Conservation (phyloP, 75 land plant species). For the Selaginella tamariscina region DNA sequence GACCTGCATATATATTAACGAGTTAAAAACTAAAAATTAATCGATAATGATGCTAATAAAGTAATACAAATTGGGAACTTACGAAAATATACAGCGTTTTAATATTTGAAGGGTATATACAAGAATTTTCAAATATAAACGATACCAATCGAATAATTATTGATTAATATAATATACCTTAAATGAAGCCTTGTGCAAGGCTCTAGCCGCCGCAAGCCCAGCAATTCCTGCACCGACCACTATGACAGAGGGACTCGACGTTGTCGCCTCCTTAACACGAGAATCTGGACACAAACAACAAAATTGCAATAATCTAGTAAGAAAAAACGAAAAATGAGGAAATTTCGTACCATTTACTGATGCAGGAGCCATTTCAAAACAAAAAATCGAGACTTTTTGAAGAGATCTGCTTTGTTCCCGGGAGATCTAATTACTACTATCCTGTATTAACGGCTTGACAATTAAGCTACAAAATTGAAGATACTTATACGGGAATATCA, state of each 20-base stretch:
- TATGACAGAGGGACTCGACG: slow-evolving; percentile 47
- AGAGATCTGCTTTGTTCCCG: too few species aligned
- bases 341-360: background rate
- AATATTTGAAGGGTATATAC: too few species aligned
- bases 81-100: too few species aligned
- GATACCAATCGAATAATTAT: too few species aligned
- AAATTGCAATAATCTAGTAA: too few species aligned
- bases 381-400: background rate
- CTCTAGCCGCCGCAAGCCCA: slow-evolving; percentile 80
- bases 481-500: background rate
- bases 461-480: background rate
- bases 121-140: too few species aligned
- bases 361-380: background rate
- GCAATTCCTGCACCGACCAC: slow-evolving; percentile 93
- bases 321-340: background rate
- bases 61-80: too few species aligned
- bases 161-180: slow-evolving; percentile 40
- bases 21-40: background rate
- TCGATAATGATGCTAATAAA: too few species aligned
- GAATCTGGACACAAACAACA: background rate
- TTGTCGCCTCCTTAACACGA: background rate
- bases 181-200: slow-evolving; percentile 47
- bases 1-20: slow-evolving; percentile 37
- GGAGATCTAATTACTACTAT: too few species aligned
- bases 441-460: slow-evolving; percentile 1